Percentiles rank a stretch among this genome's conserved stretches.
Conservation (phyloP, 306 rosid species). For the Arachis stenosperma region DNA sequence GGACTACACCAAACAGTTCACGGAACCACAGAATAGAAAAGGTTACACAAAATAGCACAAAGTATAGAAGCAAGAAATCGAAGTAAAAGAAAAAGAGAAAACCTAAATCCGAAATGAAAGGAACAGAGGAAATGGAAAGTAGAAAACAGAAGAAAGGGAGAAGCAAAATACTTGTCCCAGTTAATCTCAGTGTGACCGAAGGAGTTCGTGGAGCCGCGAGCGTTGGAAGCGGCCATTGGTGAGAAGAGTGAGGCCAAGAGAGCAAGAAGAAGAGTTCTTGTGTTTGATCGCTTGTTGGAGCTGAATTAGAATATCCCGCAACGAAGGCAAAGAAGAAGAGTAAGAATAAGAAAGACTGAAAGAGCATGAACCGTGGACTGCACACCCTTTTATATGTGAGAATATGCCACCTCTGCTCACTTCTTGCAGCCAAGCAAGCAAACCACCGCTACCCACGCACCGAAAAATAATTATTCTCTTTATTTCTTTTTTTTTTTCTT, state of each 20-base stretch:
- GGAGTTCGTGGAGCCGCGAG: conserved; percentile 41
- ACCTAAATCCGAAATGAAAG: background rate
- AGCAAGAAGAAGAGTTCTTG: conserved; percentile 15
- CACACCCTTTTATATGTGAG: background rate
- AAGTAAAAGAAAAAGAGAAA: background rate
- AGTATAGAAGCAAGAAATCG: background rate
- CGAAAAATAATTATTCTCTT: background rate
- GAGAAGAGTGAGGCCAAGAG: conserved; percentile 12
- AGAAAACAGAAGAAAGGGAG: background rate
- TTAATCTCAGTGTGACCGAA: conserved; percentile 73
- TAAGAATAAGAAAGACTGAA: background rate
- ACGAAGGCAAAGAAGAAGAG: background rate
- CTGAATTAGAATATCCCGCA: conserved; percentile 6
- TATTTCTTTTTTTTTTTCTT: background rate
- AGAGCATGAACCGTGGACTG: background rate
- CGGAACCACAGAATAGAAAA: background rate
- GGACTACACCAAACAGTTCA: background rate
- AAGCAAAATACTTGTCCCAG: conserved; percentile 76
- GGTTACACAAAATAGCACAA: background rate
- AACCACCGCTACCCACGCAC: too few species aligned
- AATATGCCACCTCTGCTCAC: background rate
- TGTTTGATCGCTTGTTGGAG: conserved; percentile 20
- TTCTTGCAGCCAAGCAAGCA: conserved; percentile 11
- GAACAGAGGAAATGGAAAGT: background rate
- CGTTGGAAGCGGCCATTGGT: conserved; percentile 58